Evolutionary conservation across 495 filamentous ascomycete genomes (phyloP), one percentile per base, ranked within the genome.

Genomic region (Aspergillus avenaceus): DNA sequence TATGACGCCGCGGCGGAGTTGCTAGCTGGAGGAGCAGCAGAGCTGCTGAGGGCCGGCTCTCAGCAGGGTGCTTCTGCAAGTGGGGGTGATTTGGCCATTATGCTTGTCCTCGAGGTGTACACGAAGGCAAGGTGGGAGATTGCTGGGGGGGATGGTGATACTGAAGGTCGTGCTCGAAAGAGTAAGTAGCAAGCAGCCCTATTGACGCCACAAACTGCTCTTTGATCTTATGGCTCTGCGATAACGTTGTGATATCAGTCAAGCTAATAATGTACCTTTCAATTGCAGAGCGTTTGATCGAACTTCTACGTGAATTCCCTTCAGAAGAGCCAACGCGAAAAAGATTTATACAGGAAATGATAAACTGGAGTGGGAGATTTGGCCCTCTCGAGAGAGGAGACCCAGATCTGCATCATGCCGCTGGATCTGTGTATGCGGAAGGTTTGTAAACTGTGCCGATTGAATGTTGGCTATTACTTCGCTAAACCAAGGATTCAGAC

Each of bases 361-460:
- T 97, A 60, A 79, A 82, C 49, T 99, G 93, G 93, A 91, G 90
- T 56, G 76, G 80, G 22, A 87, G 84, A 58, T 84, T 80, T 60
- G 91, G 91, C 51, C 87, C 92, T 32, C 85, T 89, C 61, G 93
- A 95, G 37, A 84, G 90, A 53, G 93, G 93, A 38, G 93, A 99
- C 58, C 89, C 95, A 5, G 95, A 97, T 52, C 74, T 99, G 49
- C 93, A 99, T 64, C 91, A 97, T 71, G 91, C 95, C 42, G 85
- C 85, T 18, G 93, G 93, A 34, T 85, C 83, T 8, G 74, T 97
- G 23, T 95, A 87, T 63, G 91, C 90, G 9, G 88, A 95, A 67
- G 82, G 84, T 85, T 60, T 13, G 66, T 51, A n/a, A 13, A 13
- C n/a, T 25, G 5, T 13, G 12, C 16, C 16, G n/a, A n/a, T 16